Evolutionary conservation across 2,329 filamentous ascomycete species (phyloP), one percentile per base, ranked within the genome.

Genomic region (Trichothecium sympodiale): DNA sequence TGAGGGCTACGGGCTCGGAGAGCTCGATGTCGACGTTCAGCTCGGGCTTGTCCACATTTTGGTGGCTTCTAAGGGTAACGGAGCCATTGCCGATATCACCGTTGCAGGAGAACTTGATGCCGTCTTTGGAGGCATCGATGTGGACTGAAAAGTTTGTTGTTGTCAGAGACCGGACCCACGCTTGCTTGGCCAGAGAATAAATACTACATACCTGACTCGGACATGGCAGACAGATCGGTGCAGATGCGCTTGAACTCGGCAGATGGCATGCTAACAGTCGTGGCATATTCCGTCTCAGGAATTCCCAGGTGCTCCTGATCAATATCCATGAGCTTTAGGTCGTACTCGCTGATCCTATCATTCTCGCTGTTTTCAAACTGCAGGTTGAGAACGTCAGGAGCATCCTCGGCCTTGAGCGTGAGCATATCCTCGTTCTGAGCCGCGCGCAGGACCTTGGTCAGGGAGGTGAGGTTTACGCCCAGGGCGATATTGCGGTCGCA

Each of bases 291-390:
- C n/a, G 93, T 98, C 52, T 98, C 89, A 13, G 91, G 91, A 51
- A 98, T 98, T 43, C 91, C 91, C 63, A 98, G 69, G 62, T 98
- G 91, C 73, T 98, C 91, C 69, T 98, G 93, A 65, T 98, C 91
- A 61, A 98, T 98, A 60, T 98, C 91, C 91, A 98, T 98, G 59
- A 98, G 79, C 74, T 98, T 98, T 64, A 98, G 83, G 62, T 98
- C 91, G 61, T 98, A 98, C 71, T 98, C 93, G 74, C 85, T 94
- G 56, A 98, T 76, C 47, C 91, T 76, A 63, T 98, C 91, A 52
- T 77, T 83, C 55, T 82, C 78, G 46, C 74, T 69, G 69, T 79
- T 94, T 77, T 98, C 93, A 57, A 98, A 98, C 50, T 88, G 75
- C 46, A 98, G 70, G 71, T 94, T 96, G 51, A 98, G 79, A 33